Percentiles rank a stretch among this genome's conserved stretches.
Evolutionary conservation across 805 yeast species (phyloP).

Genomic region (Wickerhamiella sergipiensis): DNA sequence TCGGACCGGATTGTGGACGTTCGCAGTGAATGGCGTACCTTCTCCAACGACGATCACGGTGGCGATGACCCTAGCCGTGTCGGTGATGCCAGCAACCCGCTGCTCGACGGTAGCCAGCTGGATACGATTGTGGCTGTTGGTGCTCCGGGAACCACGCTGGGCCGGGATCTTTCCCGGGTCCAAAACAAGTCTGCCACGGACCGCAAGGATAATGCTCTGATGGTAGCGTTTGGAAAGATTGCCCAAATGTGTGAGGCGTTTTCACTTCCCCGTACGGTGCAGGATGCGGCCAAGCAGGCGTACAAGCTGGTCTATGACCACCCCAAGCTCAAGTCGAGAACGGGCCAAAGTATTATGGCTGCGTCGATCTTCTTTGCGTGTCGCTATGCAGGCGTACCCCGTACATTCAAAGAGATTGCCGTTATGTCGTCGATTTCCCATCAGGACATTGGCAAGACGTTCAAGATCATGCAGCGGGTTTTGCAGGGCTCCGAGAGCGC

Average conservation of each 20-base stretch:
- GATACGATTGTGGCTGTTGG: constrained; percentile 85
- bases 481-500: constrained; percentile 25
- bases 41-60: constrained; percentile 93
- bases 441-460: constrained; percentile 87
- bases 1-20: constrained; percentile 89
- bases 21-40: constrained; percentile 97
- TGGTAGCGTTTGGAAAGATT: constrained; percentile 79
- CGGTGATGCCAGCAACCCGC: constrained; percentile 91
- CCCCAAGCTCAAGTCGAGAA: constrained; percentile 71
- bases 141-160: constrained; percentile 69
- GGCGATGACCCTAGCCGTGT: constrained; percentile 99
- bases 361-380: constrained; percentile 93
- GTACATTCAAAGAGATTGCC: constrained; percentile 93
- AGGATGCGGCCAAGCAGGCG: constrained; percentile 95
- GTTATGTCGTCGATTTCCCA: constrained; percentile 87
- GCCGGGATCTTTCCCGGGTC: constrained; percentile 82
- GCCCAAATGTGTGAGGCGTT: constrained; percentile 96
- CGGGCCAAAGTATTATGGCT: constrained; percentile 90
- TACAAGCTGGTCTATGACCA: constrained; percentile 85
- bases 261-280: constrained; percentile 85
- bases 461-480: constrained; percentile 67
- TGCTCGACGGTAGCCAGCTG: constrained; percentile 79
- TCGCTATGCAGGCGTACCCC: constrained; percentile 81
- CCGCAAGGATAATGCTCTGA: constrained; percentile 73
- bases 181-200: constrained; percentile 79